Evolutionary conservation across 345 rosid genomes (phyloP).

Genomic region (Aquilaria sinensis): DNA sequence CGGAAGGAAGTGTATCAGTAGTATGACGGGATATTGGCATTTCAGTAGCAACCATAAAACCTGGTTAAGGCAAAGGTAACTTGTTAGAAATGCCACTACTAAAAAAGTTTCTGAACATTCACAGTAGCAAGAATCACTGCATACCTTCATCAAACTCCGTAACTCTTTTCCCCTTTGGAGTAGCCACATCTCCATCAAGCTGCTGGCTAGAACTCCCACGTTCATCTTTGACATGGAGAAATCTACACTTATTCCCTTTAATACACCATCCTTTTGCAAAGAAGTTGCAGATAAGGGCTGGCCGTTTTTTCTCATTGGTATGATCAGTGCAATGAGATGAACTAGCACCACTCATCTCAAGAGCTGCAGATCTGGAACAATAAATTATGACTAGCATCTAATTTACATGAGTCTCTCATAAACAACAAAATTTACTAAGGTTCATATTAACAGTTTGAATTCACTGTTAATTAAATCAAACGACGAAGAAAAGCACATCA

Average conservation of each 20-base stretch:
- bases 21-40: constrained; percentile 22
- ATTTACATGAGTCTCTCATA: constrained; percentile 13
- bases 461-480: constrained; percentile 12
- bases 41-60: constrained; percentile 24
- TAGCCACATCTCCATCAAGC: constrained; percentile 23
- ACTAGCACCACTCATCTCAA: constrained; percentile 28
- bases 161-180: constrained; percentile 24
- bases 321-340: constrained; percentile 28
- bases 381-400: constrained; percentile 27
- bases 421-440: constrained; percentile 15
- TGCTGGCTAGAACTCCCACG: constrained; percentile 19
- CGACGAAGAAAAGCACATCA: constrained; percentile 12
- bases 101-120: constrained; percentile 15
- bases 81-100: constrained; percentile 21
- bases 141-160: constrained; percentile 51
- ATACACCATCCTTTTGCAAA: constrained; percentile 83
- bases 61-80: constrained; percentile 30
- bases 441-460: constrained; percentile 12
- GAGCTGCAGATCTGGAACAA: constrained; percentile 45
- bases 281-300: constrained; percentile 54
- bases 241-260: constrained; percentile 69
- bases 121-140: constrained; percentile 7
- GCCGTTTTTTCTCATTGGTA: constrained; percentile 37
- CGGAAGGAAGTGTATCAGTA: constrained; percentile 19
- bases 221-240: constrained; percentile 55